Evolutionary conservation across 495 filamentous ascomycete genomes (phyloP).

Genomic region (Copromyces sp.): DNA sequence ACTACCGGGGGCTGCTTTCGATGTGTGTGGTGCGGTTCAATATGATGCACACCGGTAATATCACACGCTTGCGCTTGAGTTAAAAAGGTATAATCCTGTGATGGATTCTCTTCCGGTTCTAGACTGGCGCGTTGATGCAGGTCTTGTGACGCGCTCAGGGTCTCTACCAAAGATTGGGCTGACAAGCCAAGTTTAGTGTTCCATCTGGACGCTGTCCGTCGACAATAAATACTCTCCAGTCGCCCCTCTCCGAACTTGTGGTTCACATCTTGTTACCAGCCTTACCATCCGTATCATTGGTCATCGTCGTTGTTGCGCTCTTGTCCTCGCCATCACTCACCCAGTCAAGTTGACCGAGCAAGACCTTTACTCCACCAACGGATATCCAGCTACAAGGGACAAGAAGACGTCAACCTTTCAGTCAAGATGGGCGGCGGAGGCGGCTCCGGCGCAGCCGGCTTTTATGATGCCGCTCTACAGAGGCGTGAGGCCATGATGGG

Average conservation of each 20-base stretch:
- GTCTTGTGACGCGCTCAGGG: background rate
- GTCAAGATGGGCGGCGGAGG: conserved; percentile 26
- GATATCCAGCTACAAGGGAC: background rate
- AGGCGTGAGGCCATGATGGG: conserved; percentile 57
- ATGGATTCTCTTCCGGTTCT: background rate
- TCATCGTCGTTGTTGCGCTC: background rate
- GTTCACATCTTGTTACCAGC: background rate
- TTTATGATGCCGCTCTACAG: conserved; percentile 53
- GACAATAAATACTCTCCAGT: background rate
- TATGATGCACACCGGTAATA: conserved; percentile 8
- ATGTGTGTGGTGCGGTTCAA: background rate
- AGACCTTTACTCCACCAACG: background rate
- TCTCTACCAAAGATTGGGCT: background rate
- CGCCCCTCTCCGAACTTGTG: background rate
- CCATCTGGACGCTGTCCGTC: background rate
- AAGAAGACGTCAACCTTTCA: background rate
- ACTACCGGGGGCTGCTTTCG: conserved; percentile 6
- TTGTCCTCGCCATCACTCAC: background rate
- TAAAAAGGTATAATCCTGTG: background rate
- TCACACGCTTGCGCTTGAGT: background rate
- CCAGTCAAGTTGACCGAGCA: background rate
- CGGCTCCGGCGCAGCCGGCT: conserved; percentile 25
- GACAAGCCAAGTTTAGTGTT: background rate
- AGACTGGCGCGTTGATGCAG: background rate
- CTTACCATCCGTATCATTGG: background rate